phyloP scores from a whole-genome alignment of 2,329 filamentous ascomycete genomes.

The Arthrobotrys conoides region DNA sequence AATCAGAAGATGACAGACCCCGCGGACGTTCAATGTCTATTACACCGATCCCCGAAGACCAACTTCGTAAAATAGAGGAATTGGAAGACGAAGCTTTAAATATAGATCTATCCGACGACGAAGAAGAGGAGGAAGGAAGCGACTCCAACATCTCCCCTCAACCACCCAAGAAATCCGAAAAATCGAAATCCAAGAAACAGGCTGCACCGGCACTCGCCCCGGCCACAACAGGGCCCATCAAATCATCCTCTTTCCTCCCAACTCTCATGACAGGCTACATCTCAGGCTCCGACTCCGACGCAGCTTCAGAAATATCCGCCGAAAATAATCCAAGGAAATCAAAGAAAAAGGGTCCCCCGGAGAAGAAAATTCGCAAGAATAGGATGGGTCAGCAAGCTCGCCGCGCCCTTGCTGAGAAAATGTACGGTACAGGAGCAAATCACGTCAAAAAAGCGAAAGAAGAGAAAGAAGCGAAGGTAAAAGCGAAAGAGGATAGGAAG shows the following conservation, averaged over 20 bases:
- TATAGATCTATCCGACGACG: conserved; percentile 63
- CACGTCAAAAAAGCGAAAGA: conserved; percentile 71
- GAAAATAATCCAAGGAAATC: conserved; percentile 63
- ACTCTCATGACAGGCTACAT: conserved; percentile 84
- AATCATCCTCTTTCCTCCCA: conserved; percentile 77
- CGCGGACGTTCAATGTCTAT: conserved; percentile 60
- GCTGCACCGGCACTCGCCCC: conserved; percentile 36
- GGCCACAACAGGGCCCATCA: conserved; percentile 42
- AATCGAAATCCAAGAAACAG: conserved; percentile 61
- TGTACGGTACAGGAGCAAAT: conserved; percentile 79
- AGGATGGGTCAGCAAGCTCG: conserved; percentile 82
- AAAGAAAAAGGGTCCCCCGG: conserved; percentile 61
- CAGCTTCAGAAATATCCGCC: conserved; percentile 70
- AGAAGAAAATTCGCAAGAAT: conserved; percentile 74
- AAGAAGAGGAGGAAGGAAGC: neutral
- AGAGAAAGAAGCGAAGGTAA: conserved; percentile 63
- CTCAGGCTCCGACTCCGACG: conserved; percentile 80
- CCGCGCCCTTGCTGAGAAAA: conserved; percentile 84
- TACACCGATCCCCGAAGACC: conserved; percentile 54
- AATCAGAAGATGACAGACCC: conserved; percentile 20
- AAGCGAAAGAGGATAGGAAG: conserved; percentile 71
- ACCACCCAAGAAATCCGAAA: conserved; percentile 24
- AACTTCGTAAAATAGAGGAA: conserved; percentile 34
- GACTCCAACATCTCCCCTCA: neutral
- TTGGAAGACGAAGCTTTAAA: conserved; percentile 51